A percentile compares a stretch with the other conserved stretches of the same genome.
Evolutionary conservation across 2,329 filamentous ascomycete species (phyloP).

Genomic region (Fusarium guadeloupense): DNA sequence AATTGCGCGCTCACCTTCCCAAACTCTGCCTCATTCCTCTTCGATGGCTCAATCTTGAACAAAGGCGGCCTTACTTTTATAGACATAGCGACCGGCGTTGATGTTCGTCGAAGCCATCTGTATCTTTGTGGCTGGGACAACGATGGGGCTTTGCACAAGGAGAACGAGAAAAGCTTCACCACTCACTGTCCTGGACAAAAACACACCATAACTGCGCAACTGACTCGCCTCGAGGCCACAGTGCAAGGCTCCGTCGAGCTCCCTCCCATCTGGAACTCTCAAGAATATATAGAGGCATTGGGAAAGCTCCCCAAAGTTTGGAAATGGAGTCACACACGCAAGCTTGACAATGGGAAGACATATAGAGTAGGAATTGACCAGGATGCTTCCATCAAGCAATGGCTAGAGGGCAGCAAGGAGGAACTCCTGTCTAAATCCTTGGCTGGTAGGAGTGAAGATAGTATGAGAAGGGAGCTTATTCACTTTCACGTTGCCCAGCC

Average conservation of each 20-base stretch:
- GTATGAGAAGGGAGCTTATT: not conserved
- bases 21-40: rapidly evolving
- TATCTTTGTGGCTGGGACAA: rapidly evolving
- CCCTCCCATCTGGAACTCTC: not conserved
- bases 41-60: not conserved
- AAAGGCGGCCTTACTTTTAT: not conserved
- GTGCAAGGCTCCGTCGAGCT: not conserved
- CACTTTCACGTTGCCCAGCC: not conserved
- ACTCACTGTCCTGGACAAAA: not conserved
- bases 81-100: not conserved
- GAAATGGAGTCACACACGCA: not conserved
- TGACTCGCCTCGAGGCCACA: not conserved
- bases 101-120: not conserved
- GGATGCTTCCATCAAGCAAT: not conserved
- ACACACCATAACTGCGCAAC: not conserved
- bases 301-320: not conserved
- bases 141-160: not conserved
- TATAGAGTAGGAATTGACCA: not conserved
- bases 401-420: not conserved
- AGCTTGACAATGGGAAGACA: not conserved
- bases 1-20: not conserved
- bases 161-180: not conserved
- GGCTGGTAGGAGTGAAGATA: not conserved
- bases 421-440: not conserved
- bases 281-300: not conserved